Percentiles rank a stretch among this genome's conserved stretches.
phyloP scores from a whole-genome alignment of 306 rosid genomes.

The Inga leiocalycina region DNA sequence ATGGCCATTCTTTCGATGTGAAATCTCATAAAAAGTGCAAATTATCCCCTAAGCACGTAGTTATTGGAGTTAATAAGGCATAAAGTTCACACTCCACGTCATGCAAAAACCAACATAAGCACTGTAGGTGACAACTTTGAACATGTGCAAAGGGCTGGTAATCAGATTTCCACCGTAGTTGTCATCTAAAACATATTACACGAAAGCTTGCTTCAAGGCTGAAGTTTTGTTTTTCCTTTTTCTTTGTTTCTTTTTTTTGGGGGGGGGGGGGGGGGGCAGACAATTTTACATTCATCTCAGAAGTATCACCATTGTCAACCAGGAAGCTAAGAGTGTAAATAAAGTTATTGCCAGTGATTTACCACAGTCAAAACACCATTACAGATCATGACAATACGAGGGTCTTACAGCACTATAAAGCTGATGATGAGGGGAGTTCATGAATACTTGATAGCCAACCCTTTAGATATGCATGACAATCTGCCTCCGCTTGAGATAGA shows the following conservation, averaged over 20 bases:
- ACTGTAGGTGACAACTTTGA: too few species aligned
- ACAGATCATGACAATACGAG: slow-evolving; percentile 35
- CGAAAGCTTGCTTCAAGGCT: too few species aligned
- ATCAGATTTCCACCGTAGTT: too few species aligned
- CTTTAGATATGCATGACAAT: slow-evolving; percentile 61
- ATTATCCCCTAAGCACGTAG: background rate
- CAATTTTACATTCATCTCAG: too few species aligned
- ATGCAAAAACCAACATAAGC: slow-evolving; percentile 5
- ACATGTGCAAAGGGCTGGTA: too few species aligned
- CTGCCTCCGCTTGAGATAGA: slow-evolving; percentile 65
- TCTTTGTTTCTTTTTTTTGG: too few species aligned
- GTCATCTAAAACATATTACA: too few species aligned
- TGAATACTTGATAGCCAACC: slow-evolving; percentile 69
- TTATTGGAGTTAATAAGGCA: too few species aligned
- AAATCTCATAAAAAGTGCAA: slow-evolving; percentile 5
- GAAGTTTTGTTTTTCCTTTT: too few species aligned
- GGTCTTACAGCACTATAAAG: slow-evolving; percentile 52
- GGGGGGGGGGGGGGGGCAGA: too few species aligned
- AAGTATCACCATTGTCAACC: too few species aligned
- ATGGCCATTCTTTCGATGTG: background rate
- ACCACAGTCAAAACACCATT: slow-evolving; percentile 7
- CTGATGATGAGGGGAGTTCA: slow-evolving; percentile 53
- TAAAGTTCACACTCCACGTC: slow-evolving; percentile 1
- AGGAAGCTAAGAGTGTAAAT: background rate
- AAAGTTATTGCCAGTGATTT: slow-evolving; percentile 27